Base-by-base conservation (phyloP, 805 yeast species). In the Clavispora phyllophila region DNA sequence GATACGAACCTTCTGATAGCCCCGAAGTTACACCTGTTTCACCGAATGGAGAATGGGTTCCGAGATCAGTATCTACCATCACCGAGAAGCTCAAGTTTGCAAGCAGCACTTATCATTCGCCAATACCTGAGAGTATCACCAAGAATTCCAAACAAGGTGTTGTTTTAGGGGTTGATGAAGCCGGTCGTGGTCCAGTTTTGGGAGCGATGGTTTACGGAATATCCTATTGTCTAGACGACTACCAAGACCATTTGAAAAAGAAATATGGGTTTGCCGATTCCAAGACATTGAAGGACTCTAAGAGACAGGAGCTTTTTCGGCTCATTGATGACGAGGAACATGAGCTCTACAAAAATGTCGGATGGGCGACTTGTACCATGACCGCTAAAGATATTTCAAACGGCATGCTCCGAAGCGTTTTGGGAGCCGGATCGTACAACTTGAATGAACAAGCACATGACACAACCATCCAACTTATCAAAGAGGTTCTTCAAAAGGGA, bases 171-270 rank as follows among this genome's bases (percentile, higher is more conserved):
- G 96, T 93, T 1, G 99, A 93, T 62, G 99, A 93, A 60, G 99
- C 99, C 0, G 99, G 99, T 1, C 74, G 99, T 51, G 99, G 99
- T 0, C 99, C 99, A 0, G 97, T 95, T 0, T 56, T 95, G 32
- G 99, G 99, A 0, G 95, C 98, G 0, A 93, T 93, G 99, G 99
- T 93, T 2, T 93, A 93, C 57, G 96, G 96, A 3, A 70, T 88
- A 6, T 81, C 93, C 3, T 93, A 88, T 58, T 82, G 95, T 48
- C 63, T 81, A 10, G 71, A 74, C 37, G 61, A 66, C 0, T 85
- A 78, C 43, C 74, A 70, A 24, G 56, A 63, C 1, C 58, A 72
- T 15, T 71, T 84, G 39, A 73, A 76, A 20, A 57, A 51, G 33
- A 65, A 73, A 25, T 83, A 78, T 50, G 96, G 89, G 13, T 93